Evolutionary conservation across 768 basidiomycete species (phyloP), one percentile per base, ranked within the genome.

Genomic region (Lentinus tigrinus): DNA sequence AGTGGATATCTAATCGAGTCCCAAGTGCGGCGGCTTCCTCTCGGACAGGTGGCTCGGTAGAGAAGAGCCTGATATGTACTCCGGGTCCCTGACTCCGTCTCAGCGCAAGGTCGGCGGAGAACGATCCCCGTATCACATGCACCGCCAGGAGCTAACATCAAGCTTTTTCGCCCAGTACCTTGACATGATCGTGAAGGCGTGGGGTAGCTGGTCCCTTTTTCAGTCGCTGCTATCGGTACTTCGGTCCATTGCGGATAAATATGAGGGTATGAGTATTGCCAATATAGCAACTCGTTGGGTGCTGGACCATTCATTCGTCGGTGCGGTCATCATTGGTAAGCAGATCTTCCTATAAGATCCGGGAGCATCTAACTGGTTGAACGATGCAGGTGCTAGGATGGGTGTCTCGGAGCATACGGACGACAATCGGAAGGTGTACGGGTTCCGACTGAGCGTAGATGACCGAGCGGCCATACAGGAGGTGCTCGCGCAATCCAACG

Each of bases 231-330:
- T 93, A 40, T 54, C 67, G 21, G 78, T 81, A 39, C 77, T 93
- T 31, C 81, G 84, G 21, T 65, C 62, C n/a, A 80, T 93, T 54
- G 91, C 84, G 3, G 81, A 88, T 74, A 81, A 80, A 23, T 85
- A 91, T 69, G 80, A 78, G 21, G 81, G 82, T 11, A 73, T 77
- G 46, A 88, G 85, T 71, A 85, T 93, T 37, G 83, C 91, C 52
- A 92, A 92, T 67, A 75, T 93, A 38, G 89, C 91, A 31, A 87
- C 84, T 2, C 84, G 91, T 16, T 93, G 91, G 91, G 87, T 92
- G 0, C 77, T 93, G 21, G 89, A 93, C 73, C 88, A 92, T 52
- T 66, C 71, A 7, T 88, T 81, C 62, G 90, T 93, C 17, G 91
- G 88, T 10, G 89, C 90, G 37, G 89, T 91, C 34, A 81, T 93